phyloP scores from a whole-genome alignment of 2,329 filamentous ascomycete species.

The Paecilomyces niveus region DNA sequence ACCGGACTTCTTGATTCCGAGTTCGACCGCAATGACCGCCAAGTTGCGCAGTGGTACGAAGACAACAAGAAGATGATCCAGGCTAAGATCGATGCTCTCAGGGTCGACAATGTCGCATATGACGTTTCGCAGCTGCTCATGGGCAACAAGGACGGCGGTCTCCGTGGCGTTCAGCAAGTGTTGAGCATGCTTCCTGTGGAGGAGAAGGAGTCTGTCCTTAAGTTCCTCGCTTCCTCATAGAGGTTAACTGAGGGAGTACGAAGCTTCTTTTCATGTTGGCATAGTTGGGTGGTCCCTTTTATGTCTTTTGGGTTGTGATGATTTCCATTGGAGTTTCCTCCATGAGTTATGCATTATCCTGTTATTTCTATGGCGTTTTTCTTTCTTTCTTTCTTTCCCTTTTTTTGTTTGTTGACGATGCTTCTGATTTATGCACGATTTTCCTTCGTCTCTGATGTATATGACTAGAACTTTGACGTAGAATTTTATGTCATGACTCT shows the following conservation, averaged over 20 bases:
- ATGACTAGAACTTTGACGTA: neutral
- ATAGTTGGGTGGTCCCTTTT: neutral
- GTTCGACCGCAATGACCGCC: constrained; percentile 72
- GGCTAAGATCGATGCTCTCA: constrained; percentile 77
- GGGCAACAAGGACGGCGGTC: constrained; percentile 59
- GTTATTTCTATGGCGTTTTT: constrained; percentile 2
- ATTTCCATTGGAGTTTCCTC: neutral
- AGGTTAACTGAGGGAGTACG: neutral
- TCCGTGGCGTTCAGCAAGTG: constrained; percentile 81
- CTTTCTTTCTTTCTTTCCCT: neutral
- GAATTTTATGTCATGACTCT: neutral
- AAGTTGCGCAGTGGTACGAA: constrained; percentile 92
- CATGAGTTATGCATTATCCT: neutral
- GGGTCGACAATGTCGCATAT: constrained; percentile 63
- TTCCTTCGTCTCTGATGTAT: constrained; percentile 8
- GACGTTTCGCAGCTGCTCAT: constrained; percentile 64
- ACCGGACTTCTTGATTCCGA: constrained; percentile 59
- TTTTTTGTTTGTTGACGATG: constrained; percentile 4
- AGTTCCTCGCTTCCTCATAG: constrained; percentile 36
- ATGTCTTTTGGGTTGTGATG: neutral
- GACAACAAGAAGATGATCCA: constrained; percentile 78
- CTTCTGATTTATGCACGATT: constrained; percentile 6
- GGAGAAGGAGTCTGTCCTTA: constrained; percentile 79
- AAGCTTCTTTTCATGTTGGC: neutral
- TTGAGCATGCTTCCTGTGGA: constrained; percentile 78